These are phyloP conservation scores for Saccharomycopsis javanensis DNA, from an alignment of 805 yeast genomes.

Conservation along the genomic window DNA sequence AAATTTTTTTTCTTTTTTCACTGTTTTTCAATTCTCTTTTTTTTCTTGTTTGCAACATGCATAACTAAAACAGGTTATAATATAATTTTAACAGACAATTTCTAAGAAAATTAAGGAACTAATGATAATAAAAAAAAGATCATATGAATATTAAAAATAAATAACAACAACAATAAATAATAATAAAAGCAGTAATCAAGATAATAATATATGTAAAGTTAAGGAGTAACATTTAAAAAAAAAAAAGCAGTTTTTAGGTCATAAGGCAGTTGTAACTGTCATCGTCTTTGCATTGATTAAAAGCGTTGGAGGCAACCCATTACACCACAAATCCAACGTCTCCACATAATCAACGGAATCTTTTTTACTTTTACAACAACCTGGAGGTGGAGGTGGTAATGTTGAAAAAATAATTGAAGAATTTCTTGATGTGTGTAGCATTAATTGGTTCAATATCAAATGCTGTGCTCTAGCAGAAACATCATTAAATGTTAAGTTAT, in stretches of 20 bases:
- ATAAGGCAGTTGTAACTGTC: slow-evolving; percentile 91
- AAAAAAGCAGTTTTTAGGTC: slow-evolving; percentile 16
- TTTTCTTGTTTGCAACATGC: too few species aligned
- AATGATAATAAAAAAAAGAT: not conserved
- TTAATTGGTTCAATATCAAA: slow-evolving; percentile 74
- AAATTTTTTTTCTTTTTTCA: too few species aligned
- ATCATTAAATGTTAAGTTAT: slow-evolving; percentile 57
- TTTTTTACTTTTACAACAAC: slow-evolving; percentile 61
- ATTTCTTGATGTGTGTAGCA: slow-evolving; percentile 51
- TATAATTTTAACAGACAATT: not conserved
- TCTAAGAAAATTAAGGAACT: not conserved
- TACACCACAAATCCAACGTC: slow-evolving; percentile 71
- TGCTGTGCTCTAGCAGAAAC: slow-evolving; percentile 92
- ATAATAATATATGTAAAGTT: not conserved
- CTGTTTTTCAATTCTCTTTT: too few species aligned
- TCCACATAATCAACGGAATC: slow-evolving; percentile 69
- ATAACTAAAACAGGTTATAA: not conserved
- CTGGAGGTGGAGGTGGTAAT: slow-evolving; percentile 77
- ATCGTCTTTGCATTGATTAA: slow-evolving; percentile 85
- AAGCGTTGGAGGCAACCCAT: slow-evolving; percentile 72
- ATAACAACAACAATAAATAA: not conserved
- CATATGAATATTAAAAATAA: not conserved
- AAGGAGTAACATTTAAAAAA: not conserved
- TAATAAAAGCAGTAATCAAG: not conserved
- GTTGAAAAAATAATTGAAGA: slow-evolving; percentile 82